Evolutionary conservation across 164 flowering plant species (phyloP).

Genomic region (Pachysandra terminalis): DNA sequence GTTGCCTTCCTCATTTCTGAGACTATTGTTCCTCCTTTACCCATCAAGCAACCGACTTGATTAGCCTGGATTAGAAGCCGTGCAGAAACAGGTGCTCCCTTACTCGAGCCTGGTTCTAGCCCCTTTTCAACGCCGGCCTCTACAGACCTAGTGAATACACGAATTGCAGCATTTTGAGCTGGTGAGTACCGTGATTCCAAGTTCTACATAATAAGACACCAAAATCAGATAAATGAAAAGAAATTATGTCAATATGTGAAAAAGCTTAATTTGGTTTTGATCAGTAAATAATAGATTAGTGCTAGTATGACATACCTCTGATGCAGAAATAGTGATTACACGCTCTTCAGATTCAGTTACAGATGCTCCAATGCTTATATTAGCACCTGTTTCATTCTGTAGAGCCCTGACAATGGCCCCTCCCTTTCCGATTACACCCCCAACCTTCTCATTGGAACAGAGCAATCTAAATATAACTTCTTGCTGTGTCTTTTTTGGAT

Average conservation of each 20-base stretch:
- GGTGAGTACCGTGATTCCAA: conserved; percentile 55
- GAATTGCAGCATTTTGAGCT: conserved; percentile 69
- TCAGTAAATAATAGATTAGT: not conserved
- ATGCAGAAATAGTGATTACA: conserved; percentile 61
- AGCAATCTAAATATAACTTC: conserved; percentile 66
- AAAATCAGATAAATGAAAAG: conserved; percentile 2
- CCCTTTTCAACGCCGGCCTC: conserved; percentile 57
- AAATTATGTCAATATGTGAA: not conserved
- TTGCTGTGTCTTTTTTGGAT: conserved; percentile 26
- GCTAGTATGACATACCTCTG: conserved; percentile 54
- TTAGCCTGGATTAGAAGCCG: conserved; percentile 58
- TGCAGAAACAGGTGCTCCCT: conserved; percentile 46
- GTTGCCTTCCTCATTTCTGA: conserved; percentile 73
- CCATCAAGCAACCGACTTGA: conserved; percentile 83
- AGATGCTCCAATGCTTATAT: conserved; percentile 48
- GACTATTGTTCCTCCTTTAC: conserved; percentile 77
- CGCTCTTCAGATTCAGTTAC: conserved; percentile 66
- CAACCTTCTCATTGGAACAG: conserved; percentile 61
- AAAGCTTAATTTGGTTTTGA: not conserved
- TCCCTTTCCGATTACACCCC: conserved; percentile 84
- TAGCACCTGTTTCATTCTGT: conserved; percentile 74
- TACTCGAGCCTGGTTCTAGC: conserved; percentile 36
- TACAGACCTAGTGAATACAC: conserved; percentile 57
- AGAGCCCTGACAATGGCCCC: conserved; percentile 64
- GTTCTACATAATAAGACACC: conserved; percentile 36